A percentile compares a stretch with the other conserved stretches of the same genome.
Conservation (phyloP, 1,284 basidiomycete genomes). For the Marasmius oreades region DNA sequence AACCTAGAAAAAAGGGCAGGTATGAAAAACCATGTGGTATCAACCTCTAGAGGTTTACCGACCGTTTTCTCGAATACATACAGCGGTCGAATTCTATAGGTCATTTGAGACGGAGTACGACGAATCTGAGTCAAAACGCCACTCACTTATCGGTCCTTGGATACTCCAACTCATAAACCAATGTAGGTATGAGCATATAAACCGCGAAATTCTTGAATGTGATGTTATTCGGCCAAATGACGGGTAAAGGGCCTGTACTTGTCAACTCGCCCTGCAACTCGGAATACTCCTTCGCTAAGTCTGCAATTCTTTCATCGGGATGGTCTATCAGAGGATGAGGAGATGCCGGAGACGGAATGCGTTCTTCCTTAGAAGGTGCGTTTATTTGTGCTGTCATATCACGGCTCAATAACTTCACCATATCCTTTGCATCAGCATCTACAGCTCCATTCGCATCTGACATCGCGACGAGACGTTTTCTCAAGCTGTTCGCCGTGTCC, state of each 20-base stretch:
- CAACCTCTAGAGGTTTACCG: slow-evolving; percentile 4
- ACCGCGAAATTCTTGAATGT: slow-evolving; percentile 82
- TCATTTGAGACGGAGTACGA: neutral
- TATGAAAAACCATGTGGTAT: neutral
- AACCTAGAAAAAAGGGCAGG: slow-evolving; percentile 33
- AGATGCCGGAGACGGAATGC: slow-evolving; percentile 20
- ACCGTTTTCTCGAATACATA: slow-evolving; percentile 94
- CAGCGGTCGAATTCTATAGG: slow-evolving; percentile 74
- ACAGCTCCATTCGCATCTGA: slow-evolving; percentile 24
- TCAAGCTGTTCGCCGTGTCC: slow-evolving; percentile 46
- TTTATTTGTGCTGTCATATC: slow-evolving; percentile 15
- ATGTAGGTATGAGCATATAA: slow-evolving; percentile 88
- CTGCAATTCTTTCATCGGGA: slow-evolving; percentile 63
- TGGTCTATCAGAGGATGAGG: slow-evolving; percentile 72
- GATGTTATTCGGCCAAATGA: slow-evolving; percentile 87
- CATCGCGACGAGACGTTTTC: slow-evolving; percentile 47
- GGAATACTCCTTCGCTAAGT: slow-evolving; percentile 73
- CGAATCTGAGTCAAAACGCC: neutral
- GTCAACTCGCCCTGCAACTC: slow-evolving; percentile 78
- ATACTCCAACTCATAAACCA: slow-evolving; percentile 97
- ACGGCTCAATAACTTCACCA: slow-evolving; percentile 3
- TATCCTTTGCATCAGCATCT: slow-evolving; percentile 9
- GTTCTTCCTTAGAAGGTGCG: slow-evolving; percentile 9
- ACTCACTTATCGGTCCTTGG: slow-evolving; percentile 80
- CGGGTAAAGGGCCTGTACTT: slow-evolving; percentile 59